phyloP scores from a whole-genome alignment of 225 moss, liverwort and hornwort species.

The Bryum argenteum region DNA sequence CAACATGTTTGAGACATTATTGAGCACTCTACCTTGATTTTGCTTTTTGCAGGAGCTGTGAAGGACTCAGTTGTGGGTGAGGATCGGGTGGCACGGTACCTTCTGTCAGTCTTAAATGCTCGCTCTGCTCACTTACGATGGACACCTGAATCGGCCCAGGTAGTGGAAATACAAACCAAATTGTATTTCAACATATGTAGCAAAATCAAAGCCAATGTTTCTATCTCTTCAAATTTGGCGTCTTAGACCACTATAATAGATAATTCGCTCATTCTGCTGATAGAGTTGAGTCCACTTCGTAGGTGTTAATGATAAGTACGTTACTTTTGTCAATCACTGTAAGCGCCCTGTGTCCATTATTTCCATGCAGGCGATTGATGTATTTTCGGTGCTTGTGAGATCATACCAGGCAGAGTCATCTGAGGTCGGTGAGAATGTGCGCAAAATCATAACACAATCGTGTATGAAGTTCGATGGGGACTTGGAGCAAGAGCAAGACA shows the following conservation, averaged over 20 bases:
- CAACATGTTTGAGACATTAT: no score
- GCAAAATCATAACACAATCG: slow-evolving; percentile 62
- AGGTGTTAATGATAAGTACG: no score
- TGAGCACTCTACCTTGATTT: no score
- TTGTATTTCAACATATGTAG: no score
- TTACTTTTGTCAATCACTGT: neutral
- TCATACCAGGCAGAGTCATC: slow-evolving; percentile 56
- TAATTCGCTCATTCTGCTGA: no score
- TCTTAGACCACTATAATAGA: no score
- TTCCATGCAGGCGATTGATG: no score
- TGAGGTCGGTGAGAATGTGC: slow-evolving; percentile 56
- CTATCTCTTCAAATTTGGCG: no score
- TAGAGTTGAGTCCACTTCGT: no score
- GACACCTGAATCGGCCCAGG: slow-evolving; percentile 70
- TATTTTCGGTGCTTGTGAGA: no score
- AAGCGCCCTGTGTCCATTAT: no score
- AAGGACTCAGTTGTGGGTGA: slow-evolving; percentile 98
- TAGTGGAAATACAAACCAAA: slow-evolving; percentile 10
- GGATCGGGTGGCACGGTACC: slow-evolving; percentile 86
- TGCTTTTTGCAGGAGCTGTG: slow-evolving; percentile 71
- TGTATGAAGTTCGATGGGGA: slow-evolving; percentile 86
- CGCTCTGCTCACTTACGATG: slow-evolving; percentile 81
- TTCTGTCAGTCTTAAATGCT: slow-evolving; percentile 78
- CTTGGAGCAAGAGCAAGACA: slow-evolving; percentile 67
- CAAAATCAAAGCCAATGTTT: no score